Percentiles rank a stretch among this genome's conserved stretches.
Evolutionary conservation across 2,329 filamentous ascomycete species (phyloP).

Genomic region (Ophiostoma sp.): DNA sequence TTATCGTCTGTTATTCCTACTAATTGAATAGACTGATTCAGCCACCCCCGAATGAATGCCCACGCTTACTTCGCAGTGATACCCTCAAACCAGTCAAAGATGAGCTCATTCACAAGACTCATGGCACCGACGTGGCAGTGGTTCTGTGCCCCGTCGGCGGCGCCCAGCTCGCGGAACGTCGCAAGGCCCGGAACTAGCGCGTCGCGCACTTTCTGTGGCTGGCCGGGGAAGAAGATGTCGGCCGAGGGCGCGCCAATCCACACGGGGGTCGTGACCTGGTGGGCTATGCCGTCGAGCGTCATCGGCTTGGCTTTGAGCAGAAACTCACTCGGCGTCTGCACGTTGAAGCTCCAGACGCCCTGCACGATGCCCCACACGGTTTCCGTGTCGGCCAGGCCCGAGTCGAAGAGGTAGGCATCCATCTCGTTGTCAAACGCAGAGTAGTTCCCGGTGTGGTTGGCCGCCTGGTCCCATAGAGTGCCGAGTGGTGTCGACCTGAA

Average conservation of each 20-base stretch:
- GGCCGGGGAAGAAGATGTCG: slow-evolving; percentile 25
- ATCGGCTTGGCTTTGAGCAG: slow-evolving; percentile 18
- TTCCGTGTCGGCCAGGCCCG: slow-evolving; percentile 13
- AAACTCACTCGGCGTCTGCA: slow-evolving; percentile 21
- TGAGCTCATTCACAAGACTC: slow-evolving; percentile 25
- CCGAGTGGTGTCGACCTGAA: neutral
- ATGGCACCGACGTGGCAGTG: slow-evolving; percentile 30
- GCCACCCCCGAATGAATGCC: neutral
- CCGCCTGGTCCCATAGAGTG: neutral
- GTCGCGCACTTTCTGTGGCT: slow-evolving; percentile 27
- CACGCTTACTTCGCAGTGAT: neutral
- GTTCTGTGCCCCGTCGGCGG: slow-evolving; percentile 27
- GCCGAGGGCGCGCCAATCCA: slow-evolving; percentile 20
- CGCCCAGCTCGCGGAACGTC: slow-evolving; percentile 26
- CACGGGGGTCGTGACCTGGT: slow-evolving; percentile 20
- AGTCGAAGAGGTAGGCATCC: neutral
- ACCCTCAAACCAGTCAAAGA: slow-evolving; percentile 29
- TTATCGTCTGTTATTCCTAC: neutral
- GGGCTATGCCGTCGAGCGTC: slow-evolving; percentile 19
- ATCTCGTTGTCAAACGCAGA: slow-evolving; percentile 17
- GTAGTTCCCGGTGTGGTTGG: neutral
- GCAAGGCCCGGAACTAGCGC: slow-evolving; percentile 26
- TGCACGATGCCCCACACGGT: slow-evolving; percentile 35
- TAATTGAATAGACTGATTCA: neutral
- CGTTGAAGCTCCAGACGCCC: slow-evolving; percentile 36